These are phyloP conservation scores for Larix sibirica DNA, from an alignment of 83 land plant genomes.

Conservation along the genomic window DNA sequence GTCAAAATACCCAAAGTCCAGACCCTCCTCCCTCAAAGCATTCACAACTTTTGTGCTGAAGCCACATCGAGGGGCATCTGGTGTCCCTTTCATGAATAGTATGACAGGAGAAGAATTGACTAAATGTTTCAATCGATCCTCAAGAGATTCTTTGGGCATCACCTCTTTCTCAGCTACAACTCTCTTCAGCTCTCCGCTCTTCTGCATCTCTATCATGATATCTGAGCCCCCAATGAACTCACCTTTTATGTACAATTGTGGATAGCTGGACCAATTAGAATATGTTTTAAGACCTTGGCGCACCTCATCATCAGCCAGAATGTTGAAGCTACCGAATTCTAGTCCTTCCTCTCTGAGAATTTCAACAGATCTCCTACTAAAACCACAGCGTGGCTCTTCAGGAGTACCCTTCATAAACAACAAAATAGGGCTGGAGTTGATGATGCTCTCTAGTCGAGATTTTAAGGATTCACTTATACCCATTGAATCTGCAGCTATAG, in stretches of 20 bases:
- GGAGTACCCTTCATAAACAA: slow-evolving; percentile 91
- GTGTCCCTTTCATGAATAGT: slow-evolving; percentile 89
- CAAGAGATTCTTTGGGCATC: slow-evolving; percentile 29
- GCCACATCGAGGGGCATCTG: slow-evolving; percentile 78
- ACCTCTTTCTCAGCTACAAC: slow-evolving; percentile 53
- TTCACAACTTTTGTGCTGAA: slow-evolving; percentile 86
- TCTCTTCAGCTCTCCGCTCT: slow-evolving; percentile 74
- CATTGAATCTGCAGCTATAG: slow-evolving; percentile 30
- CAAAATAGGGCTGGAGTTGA: slow-evolving; percentile 66
- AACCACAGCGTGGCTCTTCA: slow-evolving; percentile 81
- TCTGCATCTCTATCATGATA: slow-evolving; percentile 77
- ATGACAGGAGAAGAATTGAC: slow-evolving; percentile 52
- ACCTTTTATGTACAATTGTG: slow-evolving; percentile 72
- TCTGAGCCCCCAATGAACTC: slow-evolving; percentile 89
- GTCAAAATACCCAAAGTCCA: slow-evolving; percentile 64
- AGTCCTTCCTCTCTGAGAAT: slow-evolving; percentile 54
- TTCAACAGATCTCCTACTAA: slow-evolving; percentile 82
- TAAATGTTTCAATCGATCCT: slow-evolving; percentile 56
- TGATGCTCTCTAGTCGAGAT: slow-evolving; percentile 44
- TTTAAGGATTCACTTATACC: slow-evolving; percentile 40
- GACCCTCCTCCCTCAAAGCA: slow-evolving; percentile 53
- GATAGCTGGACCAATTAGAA: slow-evolving; percentile 93
- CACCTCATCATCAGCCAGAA: slow-evolving; percentile 73
- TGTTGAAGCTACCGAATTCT: slow-evolving; percentile 65
- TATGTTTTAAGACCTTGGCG: slow-evolving; percentile 75